These are phyloP conservation scores for Blakeslea trispora DNA, from an alignment of 371 early-diverging fungal species.

Conservation along the genomic window DNA sequence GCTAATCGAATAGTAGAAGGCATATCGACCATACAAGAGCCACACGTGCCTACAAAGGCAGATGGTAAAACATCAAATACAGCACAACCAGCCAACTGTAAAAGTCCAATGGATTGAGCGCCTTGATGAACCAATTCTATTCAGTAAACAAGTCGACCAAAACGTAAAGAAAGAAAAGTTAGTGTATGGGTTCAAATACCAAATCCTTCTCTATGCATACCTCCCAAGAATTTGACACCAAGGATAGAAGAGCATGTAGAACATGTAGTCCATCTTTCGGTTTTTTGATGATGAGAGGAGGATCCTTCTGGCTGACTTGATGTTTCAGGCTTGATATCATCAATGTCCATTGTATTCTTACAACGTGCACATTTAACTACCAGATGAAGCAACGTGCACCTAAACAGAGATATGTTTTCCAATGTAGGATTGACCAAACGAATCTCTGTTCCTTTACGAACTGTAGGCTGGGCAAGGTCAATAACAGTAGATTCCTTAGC, in stretches of 20 bases:
- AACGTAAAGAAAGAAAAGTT: conserved; percentile 7
- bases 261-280: conserved; percentile 69
- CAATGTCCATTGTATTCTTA: conserved; percentile 60
- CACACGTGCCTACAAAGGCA: conserved; percentile 67
- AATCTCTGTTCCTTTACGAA: conserved; percentile 71
- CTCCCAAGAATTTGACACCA: conserved; percentile 50
- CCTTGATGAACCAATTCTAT: conserved; percentile 61
- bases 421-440: conserved; percentile 61
- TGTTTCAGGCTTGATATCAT: conserved; percentile 51
- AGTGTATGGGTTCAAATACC: neutral
- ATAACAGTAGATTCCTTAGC: conserved; percentile 4
- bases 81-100: conserved; percentile 72
- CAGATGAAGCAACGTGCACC: conserved; percentile 61
- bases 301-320: conserved; percentile 10
- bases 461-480: conserved; percentile 13
- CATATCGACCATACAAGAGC: conserved; percentile 44
- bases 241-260: conserved; percentile 65
- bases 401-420: conserved; percentile 64
- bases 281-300: conserved; percentile 22
- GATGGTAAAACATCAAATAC: conserved; percentile 71
- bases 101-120: conserved; percentile 63
- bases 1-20: conserved; percentile 27
- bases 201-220: neutral
- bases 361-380: conserved; percentile 75
- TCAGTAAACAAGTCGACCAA: conserved; percentile 52